Percentiles rank a stretch among this genome's conserved stretches.
Evolutionary conservation across 2,329 filamentous ascomycete species (phyloP).

Genomic region (Penicillium sp.): DNA sequence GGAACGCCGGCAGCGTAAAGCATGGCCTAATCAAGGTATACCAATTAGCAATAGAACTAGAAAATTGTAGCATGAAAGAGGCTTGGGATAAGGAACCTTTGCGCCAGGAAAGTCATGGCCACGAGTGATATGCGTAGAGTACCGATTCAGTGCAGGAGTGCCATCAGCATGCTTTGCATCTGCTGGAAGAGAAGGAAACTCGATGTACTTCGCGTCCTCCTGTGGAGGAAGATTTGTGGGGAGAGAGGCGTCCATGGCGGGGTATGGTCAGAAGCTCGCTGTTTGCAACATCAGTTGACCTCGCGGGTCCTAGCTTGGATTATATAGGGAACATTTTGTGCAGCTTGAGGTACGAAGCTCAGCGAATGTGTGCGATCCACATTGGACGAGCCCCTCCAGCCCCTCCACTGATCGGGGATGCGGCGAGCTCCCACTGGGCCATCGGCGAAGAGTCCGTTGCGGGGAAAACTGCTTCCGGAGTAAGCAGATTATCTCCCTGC

Average conservation of each 20-base stretch:
- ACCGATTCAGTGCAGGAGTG: constrained; percentile 76
- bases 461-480: constrained; percentile 14
- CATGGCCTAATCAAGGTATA: constrained; percentile 70
- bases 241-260: constrained; percentile 31
- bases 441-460: constrained; percentile 28
- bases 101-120: constrained; percentile 91
- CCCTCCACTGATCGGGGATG: constrained; percentile 25
- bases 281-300: constrained; percentile 9
- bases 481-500: neutral
- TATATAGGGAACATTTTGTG: constrained; percentile 25
- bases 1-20: constrained; percentile 91
- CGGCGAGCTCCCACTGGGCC: constrained; percentile 27
- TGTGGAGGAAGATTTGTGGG: constrained; percentile 33
- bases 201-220: constrained; percentile 58
- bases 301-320: constrained; percentile 24
- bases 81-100: constrained; percentile 62
- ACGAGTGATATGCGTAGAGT: constrained; percentile 80
- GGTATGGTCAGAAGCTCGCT: neutral
- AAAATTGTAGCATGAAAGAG: neutral
- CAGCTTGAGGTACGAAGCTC: constrained; percentile 20
- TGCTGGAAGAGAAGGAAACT: constrained; percentile 61
- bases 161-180: constrained; percentile 59
- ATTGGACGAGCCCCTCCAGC: constrained; percentile 26
- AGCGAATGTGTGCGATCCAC: constrained; percentile 19
- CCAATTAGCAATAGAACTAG: constrained; percentile 11